Evolutionary conservation across 78 protist genomes (phyloP).

Genomic region (Dictyostelium capitatum): DNA sequence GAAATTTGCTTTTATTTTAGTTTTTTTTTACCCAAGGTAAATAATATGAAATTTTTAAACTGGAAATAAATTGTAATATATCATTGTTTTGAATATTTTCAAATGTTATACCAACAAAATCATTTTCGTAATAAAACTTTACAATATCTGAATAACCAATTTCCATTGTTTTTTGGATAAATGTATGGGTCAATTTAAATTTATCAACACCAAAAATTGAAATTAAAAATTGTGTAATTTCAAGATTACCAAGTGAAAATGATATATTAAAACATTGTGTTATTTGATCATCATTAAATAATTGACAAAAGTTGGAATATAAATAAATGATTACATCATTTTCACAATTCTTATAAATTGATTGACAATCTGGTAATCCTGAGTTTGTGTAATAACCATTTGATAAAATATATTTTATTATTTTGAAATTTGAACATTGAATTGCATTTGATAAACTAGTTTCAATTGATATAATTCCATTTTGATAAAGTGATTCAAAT

Average conservation of each 20-base stretch:
- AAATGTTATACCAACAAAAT: neutral
- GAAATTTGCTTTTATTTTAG: too few relatives aligned
- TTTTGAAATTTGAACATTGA: neutral
- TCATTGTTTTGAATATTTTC: neutral
- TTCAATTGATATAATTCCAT: neutral
- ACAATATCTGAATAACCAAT: neutral
- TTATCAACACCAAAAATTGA: neutral
- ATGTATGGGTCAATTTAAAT: neutral
- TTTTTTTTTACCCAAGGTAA: slow-evolving; percentile 1
- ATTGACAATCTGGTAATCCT: neutral
- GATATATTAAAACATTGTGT: neutral
- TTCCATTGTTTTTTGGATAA: neutral
- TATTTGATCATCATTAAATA: neutral
- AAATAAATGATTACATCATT: neutral
- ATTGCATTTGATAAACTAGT: neutral
- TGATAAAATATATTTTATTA: neutral
- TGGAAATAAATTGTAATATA: neutral
- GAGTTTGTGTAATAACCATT: neutral
- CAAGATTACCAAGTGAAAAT: neutral
- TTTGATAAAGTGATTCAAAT: neutral
- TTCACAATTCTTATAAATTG: neutral
- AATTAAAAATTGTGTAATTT: neutral
- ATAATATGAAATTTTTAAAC: neutral
- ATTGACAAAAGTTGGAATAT: neutral
- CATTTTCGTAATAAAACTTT: neutral